These are phyloP conservation scores for Phytophthora pini DNA, from an alignment of 352 stramenopile species.

Conservation along the genomic window DNA sequence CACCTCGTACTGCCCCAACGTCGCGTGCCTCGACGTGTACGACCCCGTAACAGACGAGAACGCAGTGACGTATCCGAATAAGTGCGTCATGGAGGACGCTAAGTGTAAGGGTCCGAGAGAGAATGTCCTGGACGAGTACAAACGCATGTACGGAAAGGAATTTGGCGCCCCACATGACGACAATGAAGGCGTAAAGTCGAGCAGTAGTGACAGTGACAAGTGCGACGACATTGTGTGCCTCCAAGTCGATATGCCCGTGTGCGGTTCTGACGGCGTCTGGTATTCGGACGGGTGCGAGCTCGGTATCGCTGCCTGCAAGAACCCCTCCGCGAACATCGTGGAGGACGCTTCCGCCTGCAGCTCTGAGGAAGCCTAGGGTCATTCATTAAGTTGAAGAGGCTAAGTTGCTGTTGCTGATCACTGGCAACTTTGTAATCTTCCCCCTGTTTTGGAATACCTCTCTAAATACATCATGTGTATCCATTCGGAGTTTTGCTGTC, in stretches of 20 bases:
- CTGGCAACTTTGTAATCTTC: no score
- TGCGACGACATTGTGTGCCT: neutral
- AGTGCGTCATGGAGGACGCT: slow-evolving; percentile 2
- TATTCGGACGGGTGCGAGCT: slow-evolving; percentile 1
- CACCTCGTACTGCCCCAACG: neutral
- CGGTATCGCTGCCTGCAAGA: neutral
- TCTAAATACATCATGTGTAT: no score
- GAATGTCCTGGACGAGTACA: neutral
- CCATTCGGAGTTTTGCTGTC: no score
- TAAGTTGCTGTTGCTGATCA: no score
- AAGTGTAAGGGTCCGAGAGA: slow-evolving; percentile 9
- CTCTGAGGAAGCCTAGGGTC: no score
- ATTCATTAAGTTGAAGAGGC: no score
- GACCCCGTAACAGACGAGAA: slow-evolving; percentile 7
- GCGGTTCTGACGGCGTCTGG: neutral
- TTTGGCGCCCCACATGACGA: neutral
- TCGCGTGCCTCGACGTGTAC: neutral
- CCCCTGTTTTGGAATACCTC: no score
- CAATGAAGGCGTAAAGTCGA: neutral
- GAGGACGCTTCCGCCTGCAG: neutral
- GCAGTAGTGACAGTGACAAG: no score
- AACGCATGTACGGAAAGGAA: neutral
- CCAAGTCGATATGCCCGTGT: neutral
- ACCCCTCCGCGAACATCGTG: neutral
- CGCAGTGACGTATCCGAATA: slow-evolving; percentile 2